These are phyloP conservation scores for Ceratocystiopsis minuta DNA, from an alignment of 2,329 filamentous ascomycete species.

Conservation along the genomic window DNA sequence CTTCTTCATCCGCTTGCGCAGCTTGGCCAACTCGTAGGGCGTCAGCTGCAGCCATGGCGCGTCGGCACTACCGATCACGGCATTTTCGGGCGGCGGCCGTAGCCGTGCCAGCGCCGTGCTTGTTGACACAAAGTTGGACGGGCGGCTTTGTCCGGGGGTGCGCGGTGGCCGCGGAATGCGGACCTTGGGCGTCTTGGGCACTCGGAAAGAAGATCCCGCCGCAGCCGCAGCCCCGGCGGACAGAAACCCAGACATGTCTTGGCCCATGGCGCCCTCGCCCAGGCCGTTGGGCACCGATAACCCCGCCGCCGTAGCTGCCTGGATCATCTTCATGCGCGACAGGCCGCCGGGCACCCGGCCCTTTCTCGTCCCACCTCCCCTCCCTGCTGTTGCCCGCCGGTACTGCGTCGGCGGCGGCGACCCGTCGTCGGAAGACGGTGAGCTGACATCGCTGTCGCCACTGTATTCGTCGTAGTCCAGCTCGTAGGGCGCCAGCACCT, in stretches of 20 bases:
- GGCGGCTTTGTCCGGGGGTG: constrained; percentile 6
- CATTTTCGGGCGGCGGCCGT: constrained; percentile 41
- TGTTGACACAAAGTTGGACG: constrained; percentile 16
- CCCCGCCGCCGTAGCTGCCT: no score
- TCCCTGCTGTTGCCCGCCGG: constrained; percentile 12
- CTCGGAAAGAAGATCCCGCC: neutral
- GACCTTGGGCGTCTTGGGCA: constrained; percentile 26
- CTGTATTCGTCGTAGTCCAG: constrained; percentile 41
- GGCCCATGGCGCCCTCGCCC: neutral
- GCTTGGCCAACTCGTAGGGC: constrained; percentile 44
- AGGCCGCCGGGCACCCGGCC: constrained; percentile 11
- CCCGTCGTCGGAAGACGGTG: constrained; percentile 16
- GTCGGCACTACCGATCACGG: constrained; percentile 37
- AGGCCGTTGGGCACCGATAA: constrained; percentile 9
- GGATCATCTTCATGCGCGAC: constrained; percentile 31
- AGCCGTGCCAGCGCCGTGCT: constrained; percentile 23
- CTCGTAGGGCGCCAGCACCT: constrained; percentile 48
- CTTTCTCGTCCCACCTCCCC: no score
- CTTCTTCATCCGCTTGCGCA: constrained; percentile 81
- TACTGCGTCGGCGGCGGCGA: constrained; percentile 15
- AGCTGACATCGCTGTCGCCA: constrained; percentile 27
- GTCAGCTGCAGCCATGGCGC: constrained; percentile 50
- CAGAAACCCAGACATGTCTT: no score
- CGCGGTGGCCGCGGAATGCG: constrained; percentile 15
- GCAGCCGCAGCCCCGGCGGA: neutral